A percentile compares a stretch with the other conserved stretches of the same genome.
Conservation (phyloP, 768 basidiomycete species). For the Porpolomopsis calyptriformis region DNA sequence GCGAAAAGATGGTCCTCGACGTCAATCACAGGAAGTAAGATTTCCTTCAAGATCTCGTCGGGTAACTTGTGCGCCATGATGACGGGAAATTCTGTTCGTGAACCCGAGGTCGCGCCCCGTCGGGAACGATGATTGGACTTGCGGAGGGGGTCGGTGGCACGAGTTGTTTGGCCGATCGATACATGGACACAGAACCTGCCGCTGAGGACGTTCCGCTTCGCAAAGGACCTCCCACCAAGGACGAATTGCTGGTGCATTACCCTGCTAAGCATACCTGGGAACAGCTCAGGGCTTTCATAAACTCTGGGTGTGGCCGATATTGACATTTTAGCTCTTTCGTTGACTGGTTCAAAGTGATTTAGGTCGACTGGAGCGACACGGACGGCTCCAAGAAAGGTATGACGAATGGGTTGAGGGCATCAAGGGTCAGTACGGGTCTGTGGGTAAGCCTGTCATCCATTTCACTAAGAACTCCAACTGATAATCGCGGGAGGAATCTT, state of each 20-base stretch:
- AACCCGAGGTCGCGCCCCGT: too few species aligned
- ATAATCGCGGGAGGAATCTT: background rate
- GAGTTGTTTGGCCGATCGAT: too few species aligned
- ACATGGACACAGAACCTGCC: background rate
- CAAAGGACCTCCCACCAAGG: slow-evolving; percentile 56
- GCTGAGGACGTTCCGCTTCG: slow-evolving; percentile 28
- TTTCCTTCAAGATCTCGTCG: too few species aligned
- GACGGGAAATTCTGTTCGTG: too few species aligned
- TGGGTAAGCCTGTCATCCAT: slow-evolving; percentile 31
- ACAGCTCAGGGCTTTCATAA: slow-evolving; percentile 67
- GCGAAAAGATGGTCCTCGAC: too few species aligned
- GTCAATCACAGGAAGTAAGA: too few species aligned
- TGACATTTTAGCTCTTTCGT: background rate
- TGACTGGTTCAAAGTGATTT: slow-evolving; percentile 48
- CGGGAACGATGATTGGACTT: too few species aligned
- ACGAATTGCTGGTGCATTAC: slow-evolving; percentile 58
- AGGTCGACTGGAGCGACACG: slow-evolving; percentile 68
- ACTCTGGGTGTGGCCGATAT: slow-evolving; percentile 51
- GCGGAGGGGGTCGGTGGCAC: too few species aligned
- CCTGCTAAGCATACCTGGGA: slow-evolving; percentile 68
- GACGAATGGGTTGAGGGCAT: slow-evolving; percentile 46
- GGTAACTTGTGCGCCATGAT: too few species aligned
- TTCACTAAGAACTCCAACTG: background rate
- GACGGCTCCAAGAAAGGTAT: slow-evolving; percentile 57
- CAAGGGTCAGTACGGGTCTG: slow-evolving; percentile 49